Percentiles rank a stretch among this genome's conserved stretches.
These are phyloP conservation scores for Ochromonas danica DNA, from an alignment of 108 stramenopile genomes.

Conservation along the genomic window DNA sequence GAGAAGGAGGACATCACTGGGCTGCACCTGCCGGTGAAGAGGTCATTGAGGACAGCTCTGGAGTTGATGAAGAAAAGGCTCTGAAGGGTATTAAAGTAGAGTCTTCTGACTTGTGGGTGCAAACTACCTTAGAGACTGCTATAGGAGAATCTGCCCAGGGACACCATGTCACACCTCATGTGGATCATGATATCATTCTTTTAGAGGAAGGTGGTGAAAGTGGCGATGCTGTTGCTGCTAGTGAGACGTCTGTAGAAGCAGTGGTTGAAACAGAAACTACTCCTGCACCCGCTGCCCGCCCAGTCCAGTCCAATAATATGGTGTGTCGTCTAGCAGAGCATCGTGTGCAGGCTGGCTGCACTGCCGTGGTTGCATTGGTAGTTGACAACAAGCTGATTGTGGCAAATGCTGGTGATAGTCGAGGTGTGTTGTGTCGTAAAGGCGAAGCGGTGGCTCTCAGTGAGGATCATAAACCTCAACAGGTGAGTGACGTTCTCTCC, in stretches of 20 bases:
- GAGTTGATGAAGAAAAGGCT: neutral
- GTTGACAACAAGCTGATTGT: constrained; percentile 68
- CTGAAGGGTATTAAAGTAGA: neutral
- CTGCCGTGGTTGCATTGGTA: constrained; percentile 73
- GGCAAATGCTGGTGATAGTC: constrained; percentile 78
- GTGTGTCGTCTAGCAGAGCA: no score
- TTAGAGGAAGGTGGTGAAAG: no score
- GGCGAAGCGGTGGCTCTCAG: constrained; percentile 69
- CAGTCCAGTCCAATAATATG: no score
- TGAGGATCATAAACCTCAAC: constrained; percentile 78
- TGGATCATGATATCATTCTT: constrained; percentile 1
- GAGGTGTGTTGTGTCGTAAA: constrained; percentile 62
- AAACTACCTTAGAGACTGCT: no score
- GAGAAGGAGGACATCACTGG: no score
- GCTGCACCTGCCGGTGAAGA: neutral
- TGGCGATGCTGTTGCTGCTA: no score
- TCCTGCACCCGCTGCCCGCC: no score
- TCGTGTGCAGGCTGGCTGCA: constrained; percentile 82
- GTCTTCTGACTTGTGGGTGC: no score
- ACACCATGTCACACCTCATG: neutral
- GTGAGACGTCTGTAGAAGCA: no score
- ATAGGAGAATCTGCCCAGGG: no score
- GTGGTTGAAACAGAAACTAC: no score
- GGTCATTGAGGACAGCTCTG: neutral
- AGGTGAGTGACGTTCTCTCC: constrained; percentile 73